A percentile compares a stretch with the other conserved stretches of the same genome.
phyloP scores from a whole-genome alignment of 2,329 filamentous ascomycete species.

The Parastagonospora avenae region DNA sequence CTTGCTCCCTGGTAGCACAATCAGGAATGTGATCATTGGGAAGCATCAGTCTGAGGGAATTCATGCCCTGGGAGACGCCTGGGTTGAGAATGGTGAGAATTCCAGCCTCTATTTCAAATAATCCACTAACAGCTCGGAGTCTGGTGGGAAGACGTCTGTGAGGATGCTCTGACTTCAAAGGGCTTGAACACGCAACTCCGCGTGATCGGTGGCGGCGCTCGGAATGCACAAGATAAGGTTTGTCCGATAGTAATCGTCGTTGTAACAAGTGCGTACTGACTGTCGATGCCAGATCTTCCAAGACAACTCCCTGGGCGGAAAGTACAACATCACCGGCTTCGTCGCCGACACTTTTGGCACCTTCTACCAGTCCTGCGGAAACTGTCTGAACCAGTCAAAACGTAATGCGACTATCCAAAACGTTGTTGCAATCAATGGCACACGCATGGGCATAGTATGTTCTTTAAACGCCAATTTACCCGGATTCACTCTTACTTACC shows the following conservation, averaged over 20 bases:
- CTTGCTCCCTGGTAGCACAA: constrained; percentile 25
- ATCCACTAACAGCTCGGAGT: constrained; percentile 7
- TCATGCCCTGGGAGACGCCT: constrained; percentile 31
- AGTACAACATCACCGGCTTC: constrained; percentile 31
- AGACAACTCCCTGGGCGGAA: constrained; percentile 25
- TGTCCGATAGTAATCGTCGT: constrained; percentile 22
- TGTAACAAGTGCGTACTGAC: background rate
- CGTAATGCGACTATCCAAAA: constrained; percentile 34
- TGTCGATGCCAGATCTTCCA: constrained; percentile 14
- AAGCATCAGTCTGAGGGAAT: constrained; percentile 33
- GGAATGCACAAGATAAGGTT: constrained; percentile 32
- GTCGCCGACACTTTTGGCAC: constrained; percentile 33
- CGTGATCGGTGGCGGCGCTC: constrained; percentile 32
- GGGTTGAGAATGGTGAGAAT: constrained; percentile 31
- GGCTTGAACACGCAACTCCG: constrained; percentile 33
- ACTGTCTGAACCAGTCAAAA: constrained; percentile 34
- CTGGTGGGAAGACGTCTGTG: constrained; percentile 36
- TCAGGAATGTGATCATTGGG: constrained; percentile 31
- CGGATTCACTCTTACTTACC: background rate
- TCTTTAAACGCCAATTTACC: too few species aligned
- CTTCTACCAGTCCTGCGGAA: constrained; percentile 32
- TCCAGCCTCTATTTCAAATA: rapidly evolving
- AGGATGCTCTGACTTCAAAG: constrained; percentile 30
- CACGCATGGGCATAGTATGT: constrained; percentile 31
- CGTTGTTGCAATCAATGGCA: constrained; percentile 29